Percentiles rank a stretch among this genome's conserved stretches.
Evolutionary conservation across 129 eudicot species (phyloP).

Genomic region (Heracleum sosnowskyi): DNA sequence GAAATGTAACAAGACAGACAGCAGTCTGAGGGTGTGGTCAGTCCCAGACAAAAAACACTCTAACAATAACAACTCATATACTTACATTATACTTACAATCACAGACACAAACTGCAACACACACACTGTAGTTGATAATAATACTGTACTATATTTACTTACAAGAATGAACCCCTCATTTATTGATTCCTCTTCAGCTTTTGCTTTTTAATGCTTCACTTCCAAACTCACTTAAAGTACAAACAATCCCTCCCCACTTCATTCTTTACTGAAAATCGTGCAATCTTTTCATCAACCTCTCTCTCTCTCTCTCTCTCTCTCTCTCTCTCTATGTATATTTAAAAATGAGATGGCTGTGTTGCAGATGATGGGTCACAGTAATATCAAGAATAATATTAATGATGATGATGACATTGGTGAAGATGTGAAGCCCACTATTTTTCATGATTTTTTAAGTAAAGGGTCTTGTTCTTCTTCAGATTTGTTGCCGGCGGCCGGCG

Average conservation of each 20-base stretch:
- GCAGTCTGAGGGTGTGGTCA: neutral
- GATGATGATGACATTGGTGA: conserved; percentile 18
- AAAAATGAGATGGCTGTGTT: conserved; percentile 36
- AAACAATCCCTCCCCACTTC: conserved; percentile 16
- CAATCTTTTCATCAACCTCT: conserved; percentile 18
- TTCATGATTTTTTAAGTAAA: conserved; percentile 71
- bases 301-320: conserved; percentile 6
- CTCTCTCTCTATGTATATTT: neutral
- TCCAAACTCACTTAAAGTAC: neutral
- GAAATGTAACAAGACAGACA: neutral
- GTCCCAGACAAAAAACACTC: conserved; percentile 3
- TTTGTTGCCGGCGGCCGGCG: conserved; percentile 30
- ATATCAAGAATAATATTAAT: conserved; percentile 1
- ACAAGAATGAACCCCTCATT: neutral
- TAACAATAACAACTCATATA: neutral
- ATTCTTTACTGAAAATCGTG: conserved; percentile 38
- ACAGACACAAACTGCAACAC: neutral
- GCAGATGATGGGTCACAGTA: conserved; percentile 27
- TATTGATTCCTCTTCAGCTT: conserved; percentile 26
- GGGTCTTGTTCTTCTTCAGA: conserved; percentile 35
- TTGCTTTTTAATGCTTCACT: conserved; percentile 53
- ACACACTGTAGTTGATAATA: conserved; percentile 1
- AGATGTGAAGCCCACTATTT: conserved; percentile 59
- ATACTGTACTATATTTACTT: neutral
- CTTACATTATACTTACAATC: neutral